Conservation (phyloP, 768 basidiomycete species). For the Boletus rubescentipes region DNA sequence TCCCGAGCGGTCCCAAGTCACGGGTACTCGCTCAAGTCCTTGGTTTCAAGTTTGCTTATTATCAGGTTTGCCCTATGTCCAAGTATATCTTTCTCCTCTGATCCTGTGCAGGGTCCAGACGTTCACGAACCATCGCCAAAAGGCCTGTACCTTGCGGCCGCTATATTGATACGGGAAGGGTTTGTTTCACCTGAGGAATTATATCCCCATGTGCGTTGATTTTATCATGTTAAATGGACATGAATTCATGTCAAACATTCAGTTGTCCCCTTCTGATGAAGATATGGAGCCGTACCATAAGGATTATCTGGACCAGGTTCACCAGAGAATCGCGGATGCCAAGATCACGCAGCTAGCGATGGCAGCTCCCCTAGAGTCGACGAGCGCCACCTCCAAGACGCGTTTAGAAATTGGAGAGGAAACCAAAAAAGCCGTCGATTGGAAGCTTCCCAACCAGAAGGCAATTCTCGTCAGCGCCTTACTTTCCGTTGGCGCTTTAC, state of each 20-base stretch:
- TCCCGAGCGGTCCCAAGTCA: constrained; percentile 38
- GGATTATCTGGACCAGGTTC: constrained; percentile 63
- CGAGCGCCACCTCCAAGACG: constrained; percentile 40
- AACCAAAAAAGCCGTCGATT: constrained; percentile 34
- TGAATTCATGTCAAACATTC: constrained; percentile 9
- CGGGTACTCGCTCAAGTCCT: constrained; percentile 85
- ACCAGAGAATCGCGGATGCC: constrained; percentile 63
- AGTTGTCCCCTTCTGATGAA: constrained; percentile 75
- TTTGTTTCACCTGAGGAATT: constrained; percentile 86
- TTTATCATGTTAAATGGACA: background rate
- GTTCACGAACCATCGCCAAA: constrained; percentile 62
- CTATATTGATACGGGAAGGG: constrained; percentile 86
- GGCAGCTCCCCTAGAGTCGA: constrained; percentile 76
- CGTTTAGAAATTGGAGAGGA: constrained; percentile 39
- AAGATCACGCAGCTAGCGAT: constrained; percentile 77
- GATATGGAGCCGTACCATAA: constrained; percentile 69
- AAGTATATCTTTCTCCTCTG: constrained; percentile 10
- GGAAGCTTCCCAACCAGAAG: constrained; percentile 70
- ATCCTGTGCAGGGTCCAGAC: constrained; percentile 47
- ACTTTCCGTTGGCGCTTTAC: constrained; percentile 83
- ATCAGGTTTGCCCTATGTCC: constrained; percentile 61
- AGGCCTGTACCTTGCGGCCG: constrained; percentile 77
- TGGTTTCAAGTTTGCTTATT: constrained; percentile 95
- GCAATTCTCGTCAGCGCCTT: constrained; percentile 74
- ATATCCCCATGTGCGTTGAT: constrained; percentile 78